Conservation (phyloP, 2,329 filamentous ascomycete species). For the Pseudopyricularia cyperi region DNA sequence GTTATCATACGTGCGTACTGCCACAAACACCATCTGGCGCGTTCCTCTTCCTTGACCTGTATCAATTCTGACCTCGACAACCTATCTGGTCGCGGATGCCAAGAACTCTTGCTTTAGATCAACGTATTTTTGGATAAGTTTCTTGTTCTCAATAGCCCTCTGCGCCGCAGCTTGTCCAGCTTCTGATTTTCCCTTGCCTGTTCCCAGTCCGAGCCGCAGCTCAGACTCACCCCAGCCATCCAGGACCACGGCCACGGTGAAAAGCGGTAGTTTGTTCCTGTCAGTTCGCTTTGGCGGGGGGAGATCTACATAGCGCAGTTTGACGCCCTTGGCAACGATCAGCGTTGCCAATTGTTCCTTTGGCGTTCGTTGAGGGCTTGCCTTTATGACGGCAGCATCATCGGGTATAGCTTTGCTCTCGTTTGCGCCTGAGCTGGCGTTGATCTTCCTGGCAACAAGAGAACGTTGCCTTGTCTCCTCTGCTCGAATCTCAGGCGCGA, state of each 20-base stretch:
- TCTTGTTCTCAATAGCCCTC: conserved; percentile 52
- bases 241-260: conserved; percentile 50
- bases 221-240: conserved; percentile 55
- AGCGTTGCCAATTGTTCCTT: conserved; percentile 39
- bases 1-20: no score
- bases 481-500: conserved; percentile 39
- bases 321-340: conserved; percentile 44
- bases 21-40: no score
- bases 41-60: neutral
- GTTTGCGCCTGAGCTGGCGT: neutral
- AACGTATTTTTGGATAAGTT: conserved; percentile 38
- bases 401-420: conserved; percentile 5
- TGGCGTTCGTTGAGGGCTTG: conserved; percentile 18
- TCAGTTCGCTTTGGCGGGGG: conserved; percentile 38
- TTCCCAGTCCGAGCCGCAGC: conserved; percentile 45
- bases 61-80: neutral
- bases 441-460: neutral
- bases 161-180: conserved; percentile 55
- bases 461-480: conserved; percentile 16
- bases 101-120: conserved; percentile 31
- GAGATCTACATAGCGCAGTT: conserved; percentile 48
- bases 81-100: neutral
- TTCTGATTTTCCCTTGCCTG: conserved; percentile 53
- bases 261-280: conserved; percentile 41
- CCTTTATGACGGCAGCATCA: conserved; percentile 4